A percentile compares a stretch with the other conserved stretches of the same genome.
These are phyloP conservation scores for Oehlia diaphana DNA, from an alignment of 192 early-diverging fungal species.

Conservation along the genomic window DNA sequence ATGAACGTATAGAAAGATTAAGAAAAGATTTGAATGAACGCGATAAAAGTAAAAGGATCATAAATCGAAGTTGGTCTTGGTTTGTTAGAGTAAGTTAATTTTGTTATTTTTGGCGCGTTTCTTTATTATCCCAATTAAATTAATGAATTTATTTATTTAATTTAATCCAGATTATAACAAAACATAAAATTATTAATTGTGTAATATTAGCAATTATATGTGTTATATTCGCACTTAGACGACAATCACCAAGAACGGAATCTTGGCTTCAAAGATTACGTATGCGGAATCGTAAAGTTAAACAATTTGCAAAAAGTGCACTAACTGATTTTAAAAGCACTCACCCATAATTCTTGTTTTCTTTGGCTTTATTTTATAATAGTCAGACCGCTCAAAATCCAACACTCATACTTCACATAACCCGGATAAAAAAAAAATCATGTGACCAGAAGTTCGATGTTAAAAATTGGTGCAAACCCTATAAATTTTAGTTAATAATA, in stretches of 20 bases:
- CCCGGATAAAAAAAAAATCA: too few species aligned
- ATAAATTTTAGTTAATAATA: background rate
- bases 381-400: background rate
- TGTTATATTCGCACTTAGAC: background rate
- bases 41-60: background rate
- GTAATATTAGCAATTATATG: slow-evolving; percentile 2
- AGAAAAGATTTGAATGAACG: slow-evolving; percentile 4
- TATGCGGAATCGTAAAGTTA: background rate
- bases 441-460: too few species aligned
- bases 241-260: background rate
- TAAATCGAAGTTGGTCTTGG: slow-evolving; percentile 2
- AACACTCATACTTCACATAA: too few species aligned
- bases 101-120: background rate
- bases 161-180: slow-evolving; percentile 12
- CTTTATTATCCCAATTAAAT: background rate
- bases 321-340: slow-evolving; percentile 10
- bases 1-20: slow-evolving; percentile 14
- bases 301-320: slow-evolving; percentile 16
- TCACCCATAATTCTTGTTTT: background rate
- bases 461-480: too few species aligned
- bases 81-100: background rate
- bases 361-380: background rate
- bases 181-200: slow-evolving; percentile 19
- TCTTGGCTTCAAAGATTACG: slow-evolving; percentile 4
- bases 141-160: background rate